Evolutionary conservation across 202 grass and related monocot species (phyloP).

Genomic region (Eragrostis tef): DNA sequence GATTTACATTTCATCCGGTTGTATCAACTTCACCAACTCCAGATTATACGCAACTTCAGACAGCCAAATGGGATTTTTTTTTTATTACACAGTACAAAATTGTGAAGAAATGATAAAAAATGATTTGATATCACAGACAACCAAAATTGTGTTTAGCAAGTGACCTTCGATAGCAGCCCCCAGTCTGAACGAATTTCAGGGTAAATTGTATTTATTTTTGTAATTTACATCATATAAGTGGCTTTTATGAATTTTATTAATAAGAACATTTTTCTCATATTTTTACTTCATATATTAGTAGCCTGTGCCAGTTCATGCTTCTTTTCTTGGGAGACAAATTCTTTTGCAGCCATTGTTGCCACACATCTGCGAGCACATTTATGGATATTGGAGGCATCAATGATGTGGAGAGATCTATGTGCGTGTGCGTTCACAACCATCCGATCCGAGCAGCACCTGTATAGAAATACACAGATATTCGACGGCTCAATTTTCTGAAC

Average conservation of each 20-base stretch:
- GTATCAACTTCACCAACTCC: too few relatives aligned
- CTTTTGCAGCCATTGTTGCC: conserved; percentile 18
- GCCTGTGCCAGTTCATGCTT: not conserved
- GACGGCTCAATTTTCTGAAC: conserved; percentile 21
- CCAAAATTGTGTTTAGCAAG: too few relatives aligned
- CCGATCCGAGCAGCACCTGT: conserved; percentile 25
- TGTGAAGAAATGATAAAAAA: too few relatives aligned
- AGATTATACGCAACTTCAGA: too few relatives aligned
- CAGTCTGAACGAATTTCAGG: too few relatives aligned
- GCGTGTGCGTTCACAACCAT: not conserved
- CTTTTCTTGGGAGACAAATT: conserved; percentile 2
- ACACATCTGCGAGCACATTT: not conserved
- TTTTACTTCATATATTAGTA: conserved; percentile 40
- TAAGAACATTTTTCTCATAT: conserved; percentile 18
- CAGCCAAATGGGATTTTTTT: too few relatives aligned
- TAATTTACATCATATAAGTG: conserved; percentile 35
- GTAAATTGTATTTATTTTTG: not conserved
- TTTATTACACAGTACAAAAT: too few relatives aligned
- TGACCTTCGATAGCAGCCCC: too few relatives aligned
- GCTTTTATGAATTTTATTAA: not conserved
- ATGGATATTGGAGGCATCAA: conserved; percentile 1
- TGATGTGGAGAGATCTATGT: not conserved
- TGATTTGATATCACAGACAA: too few relatives aligned
- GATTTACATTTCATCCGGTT: too few relatives aligned
- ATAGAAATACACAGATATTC: conserved; percentile 9